Evolutionary conservation across 2,329 filamentous ascomycete genomes (phyloP).

Genomic region (Metarhizium guizhouense): DNA sequence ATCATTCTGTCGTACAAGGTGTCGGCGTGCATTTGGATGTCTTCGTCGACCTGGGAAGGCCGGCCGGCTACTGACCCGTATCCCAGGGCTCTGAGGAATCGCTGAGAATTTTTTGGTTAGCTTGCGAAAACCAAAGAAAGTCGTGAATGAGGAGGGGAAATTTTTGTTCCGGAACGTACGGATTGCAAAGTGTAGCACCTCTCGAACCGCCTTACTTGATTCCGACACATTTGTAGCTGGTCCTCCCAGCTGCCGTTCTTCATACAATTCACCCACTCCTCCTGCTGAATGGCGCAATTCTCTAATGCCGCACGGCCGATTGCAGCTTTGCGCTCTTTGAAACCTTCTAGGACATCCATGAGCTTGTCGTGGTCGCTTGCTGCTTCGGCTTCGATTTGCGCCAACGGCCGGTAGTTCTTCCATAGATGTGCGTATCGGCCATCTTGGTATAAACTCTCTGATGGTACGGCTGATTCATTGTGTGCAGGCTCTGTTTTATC

Average conservation of each 20-base stretch:
- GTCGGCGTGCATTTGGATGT: constrained; percentile 94
- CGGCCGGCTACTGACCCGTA: constrained; percentile 65
- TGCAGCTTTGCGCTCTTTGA: constrained; percentile 70
- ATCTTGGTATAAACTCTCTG: constrained; percentile 46
- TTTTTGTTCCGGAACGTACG: constrained; percentile 35
- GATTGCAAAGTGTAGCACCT: constrained; percentile 85
- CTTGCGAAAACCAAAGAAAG: background rate
- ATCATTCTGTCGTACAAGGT: constrained; percentile 81
- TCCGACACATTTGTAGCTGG: constrained; percentile 69
- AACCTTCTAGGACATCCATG: constrained; percentile 69
- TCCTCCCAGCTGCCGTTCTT: constrained; percentile 58
- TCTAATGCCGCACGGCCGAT: constrained; percentile 80
- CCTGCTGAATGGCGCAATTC: constrained; percentile 85
- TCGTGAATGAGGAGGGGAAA: background rate
- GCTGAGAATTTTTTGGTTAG: constrained; percentile 31
- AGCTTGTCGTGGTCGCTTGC: constrained; percentile 75
- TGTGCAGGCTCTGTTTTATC: constrained; percentile 9
- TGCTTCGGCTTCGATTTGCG: constrained; percentile 57
- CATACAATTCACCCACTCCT: constrained; percentile 78
- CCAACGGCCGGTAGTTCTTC: constrained; percentile 77
- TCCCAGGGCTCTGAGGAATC: constrained; percentile 83
- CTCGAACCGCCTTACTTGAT: constrained; percentile 69
- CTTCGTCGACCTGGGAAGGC: constrained; percentile 63
- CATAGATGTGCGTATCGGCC: constrained; percentile 76
- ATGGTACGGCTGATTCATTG: constrained; percentile 28